Evolutionary conservation across 106 monocot genomes (phyloP).

Genomic region (Platanthera guangdongensis): DNA sequence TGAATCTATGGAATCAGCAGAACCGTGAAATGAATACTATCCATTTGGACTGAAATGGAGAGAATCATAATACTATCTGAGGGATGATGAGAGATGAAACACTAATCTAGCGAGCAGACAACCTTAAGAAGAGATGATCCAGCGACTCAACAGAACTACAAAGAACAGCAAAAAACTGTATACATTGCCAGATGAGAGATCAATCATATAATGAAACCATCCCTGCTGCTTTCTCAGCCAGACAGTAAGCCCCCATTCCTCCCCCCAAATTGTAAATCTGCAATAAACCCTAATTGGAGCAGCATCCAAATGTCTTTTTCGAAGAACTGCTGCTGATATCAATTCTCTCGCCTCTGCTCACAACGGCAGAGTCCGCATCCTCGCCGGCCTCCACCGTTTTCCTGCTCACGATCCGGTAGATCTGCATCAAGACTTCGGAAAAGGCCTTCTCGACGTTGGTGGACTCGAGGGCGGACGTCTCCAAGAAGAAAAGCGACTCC

Average conservation of each 20-base stretch:
- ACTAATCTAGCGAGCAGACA: too few species aligned
- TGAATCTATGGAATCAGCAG: too few species aligned
- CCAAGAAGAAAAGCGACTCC: slow-evolving; percentile 48
- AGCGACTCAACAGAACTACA: too few species aligned
- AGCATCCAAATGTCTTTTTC: slow-evolving; percentile 28
- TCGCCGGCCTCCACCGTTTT: slow-evolving; percentile 36
- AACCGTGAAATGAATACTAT: too few species aligned
- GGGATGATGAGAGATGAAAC: too few species aligned
- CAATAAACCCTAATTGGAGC: slow-evolving; percentile 12
- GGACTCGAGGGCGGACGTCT: slow-evolving; percentile 47
- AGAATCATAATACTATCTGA: too few species aligned
- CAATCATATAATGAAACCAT: not conserved
- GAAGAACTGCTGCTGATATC: slow-evolving; percentile 40
- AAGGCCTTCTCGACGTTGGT: slow-evolving; percentile 48
- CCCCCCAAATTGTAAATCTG: not conserved
- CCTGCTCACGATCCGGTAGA: slow-evolving; percentile 38
- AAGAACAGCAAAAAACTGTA: too few species aligned
- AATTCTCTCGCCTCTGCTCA: slow-evolving; percentile 40
- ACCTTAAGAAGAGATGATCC: too few species aligned
- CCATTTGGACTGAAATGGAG: too few species aligned
- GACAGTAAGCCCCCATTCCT: not conserved
- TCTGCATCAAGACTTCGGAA: slow-evolving; percentile 45
- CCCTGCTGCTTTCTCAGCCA: not conserved
- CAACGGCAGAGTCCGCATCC: slow-evolving; percentile 22
- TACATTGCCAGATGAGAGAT: not conserved